Evolutionary conservation across 306 rosid species (phyloP).

Genomic region (Malus fusca): DNA sequence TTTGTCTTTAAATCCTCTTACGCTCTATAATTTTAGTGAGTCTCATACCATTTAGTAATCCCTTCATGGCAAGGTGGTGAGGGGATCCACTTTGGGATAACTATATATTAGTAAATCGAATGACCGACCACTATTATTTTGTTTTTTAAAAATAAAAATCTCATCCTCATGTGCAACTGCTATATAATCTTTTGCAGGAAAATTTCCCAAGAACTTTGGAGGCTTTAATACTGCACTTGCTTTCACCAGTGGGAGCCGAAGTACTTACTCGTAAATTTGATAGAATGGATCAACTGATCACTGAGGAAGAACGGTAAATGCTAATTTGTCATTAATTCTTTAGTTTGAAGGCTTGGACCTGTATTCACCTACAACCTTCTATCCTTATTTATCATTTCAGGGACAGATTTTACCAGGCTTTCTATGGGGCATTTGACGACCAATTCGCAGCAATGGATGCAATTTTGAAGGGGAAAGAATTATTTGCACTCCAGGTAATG

Average conservation of each 20-base stretch:
- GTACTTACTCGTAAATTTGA: conserved; percentile 86
- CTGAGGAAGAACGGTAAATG: conserved; percentile 64
- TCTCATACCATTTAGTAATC: background rate
- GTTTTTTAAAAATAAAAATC: background rate
- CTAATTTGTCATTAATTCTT: conserved; percentile 13
- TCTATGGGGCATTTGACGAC: conserved; percentile 82
- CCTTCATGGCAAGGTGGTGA: background rate
- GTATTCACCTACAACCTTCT: conserved; percentile 7
- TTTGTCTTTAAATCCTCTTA: background rate
- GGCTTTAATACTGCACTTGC: conserved; percentile 79
- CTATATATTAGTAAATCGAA: background rate
- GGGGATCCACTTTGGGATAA: conserved; percentile 1
- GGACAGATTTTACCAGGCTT: conserved; percentile 59
- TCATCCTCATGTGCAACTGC: conserved; percentile 16
- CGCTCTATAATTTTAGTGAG: background rate
- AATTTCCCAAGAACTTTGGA: conserved; percentile 88
- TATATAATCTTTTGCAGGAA: conserved; percentile 38
- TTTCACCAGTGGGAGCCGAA: conserved; percentile 85
- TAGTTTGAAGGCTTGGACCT: conserved; percentile 16
- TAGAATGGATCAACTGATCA: conserved; percentile 62
- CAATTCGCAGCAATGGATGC: conserved; percentile 80
- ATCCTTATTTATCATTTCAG: conserved; percentile 26
- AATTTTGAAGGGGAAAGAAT: conserved; percentile 76
- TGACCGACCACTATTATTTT: background rate
- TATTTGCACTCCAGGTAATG: conserved; percentile 71